Evolutionary conservation across 73 alveolate species (phyloP).

Genomic region (Paramecium biaurelia): DNA sequence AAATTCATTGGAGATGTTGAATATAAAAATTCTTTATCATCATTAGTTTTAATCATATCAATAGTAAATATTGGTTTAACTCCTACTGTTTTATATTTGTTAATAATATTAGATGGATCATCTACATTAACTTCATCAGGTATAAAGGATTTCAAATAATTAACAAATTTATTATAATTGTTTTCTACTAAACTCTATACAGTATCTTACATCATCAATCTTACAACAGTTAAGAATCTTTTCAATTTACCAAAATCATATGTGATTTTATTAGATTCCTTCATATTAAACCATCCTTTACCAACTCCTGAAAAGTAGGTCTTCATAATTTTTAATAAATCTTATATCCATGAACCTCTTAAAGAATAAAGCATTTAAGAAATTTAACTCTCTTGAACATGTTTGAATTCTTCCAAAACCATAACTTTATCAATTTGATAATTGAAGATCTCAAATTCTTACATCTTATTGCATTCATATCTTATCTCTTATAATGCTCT

Average conservation of each 20-base stretch:
- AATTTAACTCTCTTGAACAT: conserved; percentile 86
- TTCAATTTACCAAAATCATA: conserved; percentile 97
- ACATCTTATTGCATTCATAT: conserved; percentile 91
- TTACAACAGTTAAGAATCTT: conserved; percentile 93
- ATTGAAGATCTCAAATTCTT: conserved; percentile 83
- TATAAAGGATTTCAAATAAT: conserved; percentile 82
- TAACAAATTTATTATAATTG: conserved; percentile 87
- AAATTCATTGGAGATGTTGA: conserved; percentile 92
- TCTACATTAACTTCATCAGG: conserved; percentile 85
- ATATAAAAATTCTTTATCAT: conserved; percentile 68
- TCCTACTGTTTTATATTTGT: conserved; percentile 72
- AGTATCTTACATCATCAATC: conserved; percentile 98
- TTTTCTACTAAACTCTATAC: conserved; percentile 82
- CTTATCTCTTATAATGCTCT: conserved; percentile 87
- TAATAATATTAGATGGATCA: conserved; percentile 83
- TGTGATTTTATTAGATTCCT: conserved; percentile 95
- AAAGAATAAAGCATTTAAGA: conserved; percentile 82
- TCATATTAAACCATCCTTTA: conserved; percentile 97
- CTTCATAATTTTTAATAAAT: conserved; percentile 87
- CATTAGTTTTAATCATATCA: conserved; percentile 76
- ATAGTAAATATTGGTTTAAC: conserved; percentile 79
- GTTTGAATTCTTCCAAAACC: conserved; percentile 96
- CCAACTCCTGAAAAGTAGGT: conserved; percentile 93
- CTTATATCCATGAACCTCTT: conserved; percentile 93
- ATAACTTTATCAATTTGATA: conserved; percentile 83